A percentile compares a stretch with the other conserved stretches of the same genome.
These are phyloP conservation scores for Cetraspora pellucida DNA, from an alignment of 192 early-diverging fungal genomes.

Conservation along the genomic window DNA sequence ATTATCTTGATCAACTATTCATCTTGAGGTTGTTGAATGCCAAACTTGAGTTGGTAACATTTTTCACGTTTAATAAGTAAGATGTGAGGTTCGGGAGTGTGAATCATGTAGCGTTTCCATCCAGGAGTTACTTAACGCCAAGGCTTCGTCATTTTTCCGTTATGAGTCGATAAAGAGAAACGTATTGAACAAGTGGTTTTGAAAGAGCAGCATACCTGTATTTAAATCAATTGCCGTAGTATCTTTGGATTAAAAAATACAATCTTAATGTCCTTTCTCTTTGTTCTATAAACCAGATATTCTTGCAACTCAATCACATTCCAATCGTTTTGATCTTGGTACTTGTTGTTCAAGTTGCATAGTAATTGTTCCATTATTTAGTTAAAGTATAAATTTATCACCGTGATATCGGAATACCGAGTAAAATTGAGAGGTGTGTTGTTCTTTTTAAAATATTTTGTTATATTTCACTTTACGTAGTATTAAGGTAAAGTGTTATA, in stretches of 20 bases:
- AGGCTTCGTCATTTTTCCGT: conserved; percentile 50
- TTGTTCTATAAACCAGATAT: not conserved
- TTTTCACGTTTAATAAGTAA: conserved; percentile 53
- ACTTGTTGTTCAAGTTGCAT: too few species aligned
- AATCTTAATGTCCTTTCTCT: not conserved
- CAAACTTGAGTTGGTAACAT: conserved; percentile 48
- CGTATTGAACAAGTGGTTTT: conserved; percentile 40
- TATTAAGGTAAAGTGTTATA: too few species aligned
- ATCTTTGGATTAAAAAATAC: not conserved
- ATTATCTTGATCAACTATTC: too few species aligned
- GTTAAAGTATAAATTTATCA: too few species aligned
- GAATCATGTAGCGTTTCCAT: too few species aligned
- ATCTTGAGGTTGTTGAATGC: not conserved
- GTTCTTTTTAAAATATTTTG: too few species aligned
- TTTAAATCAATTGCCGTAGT: not conserved
- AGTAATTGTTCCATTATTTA: too few species aligned
- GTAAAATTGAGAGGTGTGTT: too few species aligned
- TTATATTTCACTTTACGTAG: too few species aligned
- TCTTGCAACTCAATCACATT: too few species aligned
- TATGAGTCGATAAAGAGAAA: conserved; percentile 41
- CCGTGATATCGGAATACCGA: too few species aligned
- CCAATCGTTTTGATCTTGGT: not conserved
- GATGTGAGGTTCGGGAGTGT: too few species aligned
- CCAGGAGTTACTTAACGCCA: conserved; percentile 51
- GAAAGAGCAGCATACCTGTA: conserved; percentile 51